A percentile compares a stretch with the other conserved stretches of the same genome.
Evolutionary conservation across 169 alveolate genomes (phyloP).

Genomic region (Plasmodium coatneyi): DNA sequence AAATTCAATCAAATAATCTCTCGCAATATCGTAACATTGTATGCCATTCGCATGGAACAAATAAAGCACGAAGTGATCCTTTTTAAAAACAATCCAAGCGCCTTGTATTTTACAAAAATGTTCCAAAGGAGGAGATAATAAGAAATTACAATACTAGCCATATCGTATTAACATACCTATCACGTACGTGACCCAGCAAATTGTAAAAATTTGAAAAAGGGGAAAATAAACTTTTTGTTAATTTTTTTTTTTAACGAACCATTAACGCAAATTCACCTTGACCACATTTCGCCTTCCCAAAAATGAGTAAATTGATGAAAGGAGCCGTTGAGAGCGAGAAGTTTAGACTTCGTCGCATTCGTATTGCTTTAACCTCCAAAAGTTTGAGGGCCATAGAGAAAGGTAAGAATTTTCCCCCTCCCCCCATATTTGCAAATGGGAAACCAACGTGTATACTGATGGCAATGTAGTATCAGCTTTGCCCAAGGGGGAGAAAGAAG

Average conservation of each 20-base stretch:
- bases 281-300: slow-evolving; percentile 37
- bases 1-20: neutral
- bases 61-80: neutral
- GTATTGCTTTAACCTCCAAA: slow-evolving; percentile 93
- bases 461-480: neutral
- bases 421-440: neutral
- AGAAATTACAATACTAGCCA: neutral
- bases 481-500: neutral
- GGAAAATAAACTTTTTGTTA: slow-evolving; percentile 1
- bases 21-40: neutral
- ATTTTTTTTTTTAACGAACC: slow-evolving; percentile 7
- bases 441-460: neutral
- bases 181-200: neutral
- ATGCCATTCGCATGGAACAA: neutral
- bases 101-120: slow-evolving; percentile 38
- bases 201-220: slow-evolving; percentile 31
- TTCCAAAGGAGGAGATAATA: slow-evolving; percentile 48
- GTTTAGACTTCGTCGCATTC: slow-evolving; percentile 92
- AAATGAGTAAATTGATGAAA: slow-evolving; percentile 85
- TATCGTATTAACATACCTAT: neutral
- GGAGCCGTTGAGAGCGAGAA: slow-evolving; percentile 90
- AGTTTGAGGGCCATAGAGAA: slow-evolving; percentile 91
- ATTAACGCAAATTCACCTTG: neutral
- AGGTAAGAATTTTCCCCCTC: slow-evolving; percentile 75
- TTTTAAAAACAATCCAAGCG: slow-evolving; percentile 3